Evolutionary conservation across 163 green algal genomes (phyloP).

Genomic region (Chlamydomonas reinhardtii): DNA sequence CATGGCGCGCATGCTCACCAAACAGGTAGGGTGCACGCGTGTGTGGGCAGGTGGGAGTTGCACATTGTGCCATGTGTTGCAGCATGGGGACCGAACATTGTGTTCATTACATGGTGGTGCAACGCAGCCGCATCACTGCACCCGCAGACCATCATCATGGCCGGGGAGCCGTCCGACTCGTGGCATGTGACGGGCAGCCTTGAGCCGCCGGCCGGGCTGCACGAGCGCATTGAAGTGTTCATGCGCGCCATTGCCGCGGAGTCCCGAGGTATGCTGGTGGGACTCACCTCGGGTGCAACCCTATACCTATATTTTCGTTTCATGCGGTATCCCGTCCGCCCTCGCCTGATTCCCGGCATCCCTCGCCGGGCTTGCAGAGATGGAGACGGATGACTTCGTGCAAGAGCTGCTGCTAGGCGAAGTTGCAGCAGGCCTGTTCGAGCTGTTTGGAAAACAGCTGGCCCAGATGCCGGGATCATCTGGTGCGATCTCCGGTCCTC

Average conservation of each 20-base stretch:
- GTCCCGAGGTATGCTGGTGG: neutral
- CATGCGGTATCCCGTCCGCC: too few species aligned
- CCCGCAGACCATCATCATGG: constrained; percentile 37
- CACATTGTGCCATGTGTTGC: too few species aligned
- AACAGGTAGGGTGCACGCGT: constrained; percentile 40
- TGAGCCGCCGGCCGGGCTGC: neutral
- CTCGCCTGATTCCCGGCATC: too few species aligned
- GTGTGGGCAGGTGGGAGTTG: neutral
- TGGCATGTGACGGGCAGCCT: neutral
- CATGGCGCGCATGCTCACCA: constrained; percentile 4
- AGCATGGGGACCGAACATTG: too few species aligned
- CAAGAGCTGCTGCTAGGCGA: constrained; percentile 31
- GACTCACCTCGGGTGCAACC: too few species aligned
- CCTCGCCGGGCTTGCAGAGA: neutral
- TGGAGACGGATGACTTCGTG: constrained; percentile 16
- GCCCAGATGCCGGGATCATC: neutral
- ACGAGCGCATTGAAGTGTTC: constrained; percentile 16
- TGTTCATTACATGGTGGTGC: too few species aligned
- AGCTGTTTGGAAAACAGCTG: constrained; percentile 14
- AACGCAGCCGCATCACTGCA: too few species aligned
- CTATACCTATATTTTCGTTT: too few species aligned
- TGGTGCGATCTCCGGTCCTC: neutral
- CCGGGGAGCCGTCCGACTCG: constrained; percentile 9
- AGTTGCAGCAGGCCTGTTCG: constrained; percentile 3
- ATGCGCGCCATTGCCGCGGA: constrained; percentile 21